A percentile compares a stretch with the other conserved stretches of the same genome.
Evolutionary conservation across 768 basidiomycete species (phyloP).

Genomic region (Galerina marginata): DNA sequence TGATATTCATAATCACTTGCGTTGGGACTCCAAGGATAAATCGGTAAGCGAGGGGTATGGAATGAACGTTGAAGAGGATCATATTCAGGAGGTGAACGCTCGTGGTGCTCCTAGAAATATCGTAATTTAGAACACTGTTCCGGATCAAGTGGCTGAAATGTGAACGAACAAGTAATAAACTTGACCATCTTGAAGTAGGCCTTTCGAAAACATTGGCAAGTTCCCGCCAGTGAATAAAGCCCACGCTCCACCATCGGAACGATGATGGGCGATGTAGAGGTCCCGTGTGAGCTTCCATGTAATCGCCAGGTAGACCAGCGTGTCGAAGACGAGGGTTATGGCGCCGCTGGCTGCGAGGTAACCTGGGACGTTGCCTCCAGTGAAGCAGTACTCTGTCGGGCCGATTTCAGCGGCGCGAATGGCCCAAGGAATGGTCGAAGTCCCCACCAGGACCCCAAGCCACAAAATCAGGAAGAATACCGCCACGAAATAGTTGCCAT

Average conservation of each 20-base stretch:
- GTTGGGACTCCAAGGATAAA: slow-evolving; percentile 12
- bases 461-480: slow-evolving; percentile 7
- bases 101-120: slow-evolving; percentile 15
- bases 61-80: slow-evolving; percentile 11
- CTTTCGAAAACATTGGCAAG: slow-evolving; percentile 29
- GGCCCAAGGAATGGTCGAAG: slow-evolving; percentile 7
- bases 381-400: slow-evolving; percentile 14
- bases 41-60: slow-evolving; percentile 18
- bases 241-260: slow-evolving; percentile 2
- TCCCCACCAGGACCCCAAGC: slow-evolving; percentile 10
- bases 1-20: slow-evolving; percentile 22
- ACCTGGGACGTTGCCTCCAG: not conserved
- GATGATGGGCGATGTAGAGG: not conserved
- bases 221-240: slow-evolving; percentile 22
- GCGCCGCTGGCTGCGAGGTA: slow-evolving; percentile 24
- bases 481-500: slow-evolving; percentile 2
- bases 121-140: not conserved
- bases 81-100: slow-evolving; percentile 11
- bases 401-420: slow-evolving; percentile 5
- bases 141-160: not conserved
- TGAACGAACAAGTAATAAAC: slow-evolving; percentile 32
- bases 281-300: slow-evolving; percentile 29
- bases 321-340: slow-evolving; percentile 29
- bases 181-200: slow-evolving; percentile 34
- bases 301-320: slow-evolving; percentile 34